Evolutionary conservation across 805 yeast genomes (phyloP).

Genomic region (Teunomyces gatunensis): DNA sequence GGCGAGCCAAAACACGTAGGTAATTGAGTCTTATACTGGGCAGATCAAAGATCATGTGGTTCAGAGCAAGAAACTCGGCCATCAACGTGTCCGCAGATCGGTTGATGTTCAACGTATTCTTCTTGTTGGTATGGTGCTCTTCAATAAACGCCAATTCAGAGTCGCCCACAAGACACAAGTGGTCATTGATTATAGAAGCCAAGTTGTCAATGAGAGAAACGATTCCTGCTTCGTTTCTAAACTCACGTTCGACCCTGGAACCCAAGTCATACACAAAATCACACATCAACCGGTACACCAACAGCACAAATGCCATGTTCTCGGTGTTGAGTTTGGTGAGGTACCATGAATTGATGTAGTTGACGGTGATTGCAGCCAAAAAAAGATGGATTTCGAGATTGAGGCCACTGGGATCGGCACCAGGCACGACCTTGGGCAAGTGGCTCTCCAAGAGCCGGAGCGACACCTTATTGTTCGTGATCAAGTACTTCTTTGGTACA

Average conservation of each 20-base stretch:
- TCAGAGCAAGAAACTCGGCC: constrained; percentile 4
- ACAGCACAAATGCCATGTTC: constrained; percentile 26
- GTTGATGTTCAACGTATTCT: neutral
- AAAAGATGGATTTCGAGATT: constrained; percentile 39
- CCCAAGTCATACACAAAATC: constrained; percentile 24
- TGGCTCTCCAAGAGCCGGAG: constrained; percentile 23
- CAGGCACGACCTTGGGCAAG: constrained; percentile 27
- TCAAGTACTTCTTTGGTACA: constrained; percentile 32
- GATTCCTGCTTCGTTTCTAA: constrained; percentile 10
- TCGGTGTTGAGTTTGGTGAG: constrained; percentile 27
- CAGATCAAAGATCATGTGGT: constrained; percentile 20
- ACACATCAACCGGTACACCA: constrained; percentile 23
- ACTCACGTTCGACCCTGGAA: constrained; percentile 13
- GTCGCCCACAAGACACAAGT: constrained; percentile 9
- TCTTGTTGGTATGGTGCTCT: neutral
- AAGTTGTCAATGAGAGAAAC: constrained; percentile 22
- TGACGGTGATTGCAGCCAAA: constrained; percentile 25
- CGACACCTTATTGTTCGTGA: constrained; percentile 27
- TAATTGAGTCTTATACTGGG: constrained; percentile 12
- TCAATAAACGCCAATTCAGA: neutral
- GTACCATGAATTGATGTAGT: constrained; percentile 15
- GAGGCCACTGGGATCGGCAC: constrained; percentile 10
- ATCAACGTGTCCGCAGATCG: neutral
- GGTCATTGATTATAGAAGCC: constrained; percentile 21
- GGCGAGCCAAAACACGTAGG: constrained; percentile 21